phyloP scores from a whole-genome alignment of 169 alveolate species.

The Plasmodium vinckei region DNA sequence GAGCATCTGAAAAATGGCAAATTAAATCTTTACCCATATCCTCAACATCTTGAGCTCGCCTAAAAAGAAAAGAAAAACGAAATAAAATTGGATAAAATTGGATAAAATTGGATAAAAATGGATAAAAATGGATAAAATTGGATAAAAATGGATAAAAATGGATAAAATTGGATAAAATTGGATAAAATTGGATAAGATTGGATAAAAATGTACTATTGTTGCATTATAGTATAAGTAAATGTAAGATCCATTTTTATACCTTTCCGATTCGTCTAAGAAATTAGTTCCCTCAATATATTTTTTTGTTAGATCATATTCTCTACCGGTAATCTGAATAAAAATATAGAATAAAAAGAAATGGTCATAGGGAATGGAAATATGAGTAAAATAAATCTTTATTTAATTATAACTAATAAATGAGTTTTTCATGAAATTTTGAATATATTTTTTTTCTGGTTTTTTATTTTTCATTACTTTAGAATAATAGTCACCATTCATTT shows the following conservation, averaged over 20 bases:
- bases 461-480: slow-evolving; percentile 20
- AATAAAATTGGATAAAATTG: background rate
- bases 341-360: background rate
- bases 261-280: slow-evolving; percentile 52
- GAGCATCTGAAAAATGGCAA: background rate
- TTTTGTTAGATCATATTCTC: slow-evolving; percentile 32
- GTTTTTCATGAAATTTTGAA: too few relatives aligned
- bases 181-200: too few relatives aligned
- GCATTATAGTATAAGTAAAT: too few relatives aligned
- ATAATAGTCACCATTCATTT: slow-evolving; percentile 62
- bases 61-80: slow-evolving; percentile 14
- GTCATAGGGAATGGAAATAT: background rate
- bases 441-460: too few relatives aligned
- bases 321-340: slow-evolving; percentile 21
- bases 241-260: slow-evolving; percentile 20
- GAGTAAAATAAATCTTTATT: too few relatives aligned
- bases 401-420: too few relatives aligned
- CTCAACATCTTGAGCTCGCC: slow-evolving; percentile 77
- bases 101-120: too few relatives aligned
- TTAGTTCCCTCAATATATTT: slow-evolving; percentile 64
- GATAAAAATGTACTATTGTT: too few relatives aligned
- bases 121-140: too few relatives aligned
- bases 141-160: too few relatives aligned
- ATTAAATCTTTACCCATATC: slow-evolving; percentile 41
- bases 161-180: too few relatives aligned